These are phyloP conservation scores for Cercospora brassicicola DNA, from an alignment of 2,329 filamentous ascomycete genomes.

Conservation along the genomic window DNA sequence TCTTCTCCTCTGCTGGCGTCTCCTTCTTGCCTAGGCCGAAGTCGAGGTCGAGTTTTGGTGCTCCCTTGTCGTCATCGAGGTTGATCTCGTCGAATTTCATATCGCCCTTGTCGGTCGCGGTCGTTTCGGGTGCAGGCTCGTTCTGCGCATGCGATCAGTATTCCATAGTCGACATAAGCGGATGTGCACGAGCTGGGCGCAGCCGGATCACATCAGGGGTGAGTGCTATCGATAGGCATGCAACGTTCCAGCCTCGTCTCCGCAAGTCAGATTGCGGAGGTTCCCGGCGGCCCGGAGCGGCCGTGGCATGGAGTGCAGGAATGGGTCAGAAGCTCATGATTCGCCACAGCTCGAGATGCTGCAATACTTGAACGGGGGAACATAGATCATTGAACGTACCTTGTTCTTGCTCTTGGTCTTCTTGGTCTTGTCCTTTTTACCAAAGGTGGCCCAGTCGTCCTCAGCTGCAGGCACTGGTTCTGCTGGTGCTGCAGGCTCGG, in stretches of 20 bases:
- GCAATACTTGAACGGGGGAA: slow-evolving; percentile 11
- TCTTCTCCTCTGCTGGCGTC: slow-evolving; percentile 32
- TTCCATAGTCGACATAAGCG: slow-evolving; percentile 18
- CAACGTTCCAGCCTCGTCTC: slow-evolving; percentile 8
- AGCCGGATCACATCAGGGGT: slow-evolving; percentile 25
- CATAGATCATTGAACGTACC: slow-evolving; percentile 28
- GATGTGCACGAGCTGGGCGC: slow-evolving; percentile 14
- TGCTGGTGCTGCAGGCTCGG: slow-evolving; percentile 36
- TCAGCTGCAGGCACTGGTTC: slow-evolving; percentile 37
- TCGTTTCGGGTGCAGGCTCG: slow-evolving; percentile 31
- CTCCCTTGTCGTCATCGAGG: slow-evolving; percentile 46
- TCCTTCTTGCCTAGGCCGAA: slow-evolving; percentile 40
- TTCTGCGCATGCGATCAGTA: slow-evolving; percentile 29
- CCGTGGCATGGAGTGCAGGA: neutral
- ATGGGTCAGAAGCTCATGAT: slow-evolving; percentile 20
- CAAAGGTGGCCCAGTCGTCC: slow-evolving; percentile 23
- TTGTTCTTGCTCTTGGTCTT: slow-evolving; percentile 25
- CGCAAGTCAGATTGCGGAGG: slow-evolving; percentile 37
- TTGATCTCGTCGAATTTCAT: slow-evolving; percentile 51
- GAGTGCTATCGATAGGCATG: slow-evolving; percentile 31
- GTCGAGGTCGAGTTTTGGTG: slow-evolving; percentile 51
- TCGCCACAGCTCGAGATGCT: slow-evolving; percentile 13
- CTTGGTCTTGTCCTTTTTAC: slow-evolving; percentile 33
- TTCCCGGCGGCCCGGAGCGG: slow-evolving; percentile 28
- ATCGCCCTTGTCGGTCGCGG: slow-evolving; percentile 35